Base-by-base conservation (phyloP, 164 flowering plant species). In the Annona cherimola region DNA sequence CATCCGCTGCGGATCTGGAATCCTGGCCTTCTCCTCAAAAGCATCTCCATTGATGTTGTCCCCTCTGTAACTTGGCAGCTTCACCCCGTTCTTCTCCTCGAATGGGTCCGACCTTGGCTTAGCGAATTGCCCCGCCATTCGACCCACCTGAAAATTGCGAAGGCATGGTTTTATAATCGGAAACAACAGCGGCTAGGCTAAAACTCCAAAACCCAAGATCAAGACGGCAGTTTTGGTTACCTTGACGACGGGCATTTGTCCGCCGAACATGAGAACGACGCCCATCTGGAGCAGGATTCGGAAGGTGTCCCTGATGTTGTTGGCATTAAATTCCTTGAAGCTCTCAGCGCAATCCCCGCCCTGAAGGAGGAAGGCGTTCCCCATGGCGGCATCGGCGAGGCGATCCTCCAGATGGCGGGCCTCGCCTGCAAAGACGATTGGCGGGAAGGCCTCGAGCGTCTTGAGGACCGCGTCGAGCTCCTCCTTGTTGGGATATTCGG, bases 71-170 rank as follows among this genome's bases (percentile, higher is more conserved):
- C 97, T 93, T 3, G 98, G 98, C 70, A 93, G 83, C 82, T 90
- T 91, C 80, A 90, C 92, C 0, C 97, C 95, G 64, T 91, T 65
- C 81, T 82, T 90, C 85, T 86, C 96, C 81, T 93, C 98, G 54
- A 88, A 87, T 0, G 78, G 7, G 9, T 90, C 98, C 1, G 98
- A 93, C 77, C 97, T 89, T 9, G 98, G 97, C 81, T 91, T 93
- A 5, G 98, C 98, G 80, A 93, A 93, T 62, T 93, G 98, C 45
- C 98, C 98, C 5, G 98, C 98, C 98, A 93, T 93, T 78, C 98
- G 85, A 44, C 98, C 98, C 63, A 91, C 97, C 97, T 93, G 73
- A 50, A 35, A 46, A 65, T 43, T 16, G 5, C 35, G 35, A 26
- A 26, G 35, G 35, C 35, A 26, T 0, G 35, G 35, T 26, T 26